Evolutionary conservation across 2,329 filamentous ascomycete species (phyloP), one percentile per base, ranked within the genome.

Genomic region (Calonectria pauciramosa): DNA sequence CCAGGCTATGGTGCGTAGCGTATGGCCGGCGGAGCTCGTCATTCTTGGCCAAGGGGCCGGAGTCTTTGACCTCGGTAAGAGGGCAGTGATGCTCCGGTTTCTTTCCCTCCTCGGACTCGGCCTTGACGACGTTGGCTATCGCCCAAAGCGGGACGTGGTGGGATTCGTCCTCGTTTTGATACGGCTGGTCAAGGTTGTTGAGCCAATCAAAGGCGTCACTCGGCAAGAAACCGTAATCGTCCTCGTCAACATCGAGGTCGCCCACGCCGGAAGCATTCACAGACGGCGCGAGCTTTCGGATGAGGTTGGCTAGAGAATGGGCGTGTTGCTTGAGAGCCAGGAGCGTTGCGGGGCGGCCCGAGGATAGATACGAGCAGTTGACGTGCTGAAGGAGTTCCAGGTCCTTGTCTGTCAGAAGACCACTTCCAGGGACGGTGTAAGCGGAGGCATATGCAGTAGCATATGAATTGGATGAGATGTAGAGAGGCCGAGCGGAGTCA

Each of bases 311-410:
- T 20, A 93, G 86, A n/a, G 89, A 88, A 69, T 92, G 91, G 0
- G 90, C 89, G 75, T 93, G 91, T 79, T 91, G 88, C 82, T 93
- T 93, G 44, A 93, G 85, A 1, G 89, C 86, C 1, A 89, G 83
- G n/a, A 93, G 84, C 0, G 90, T 92, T 1, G 90, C 90, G 4
- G 90, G 83, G 8, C 84, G 81, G 6, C 87, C 88, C 2, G 89
- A 90, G 3, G 90, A 92, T 49, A 92, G 84, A 77, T 91, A 92
- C 72, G 86, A 85, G 82, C 91, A 93, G 83, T 90, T 92, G 75
- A 91, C 84, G 76, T 91, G 86, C 34, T 76, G 64, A 23, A 86
- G 79, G 14, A 83, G 76, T 9, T 75, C 30, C 0, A 83, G 47
- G 9, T 82, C 82, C 0, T 72, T 38, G 1, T 70, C 38, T 6